Conservation (phyloP, 306 rosid genomes). For the Macrotyloma uniflorum region DNA sequence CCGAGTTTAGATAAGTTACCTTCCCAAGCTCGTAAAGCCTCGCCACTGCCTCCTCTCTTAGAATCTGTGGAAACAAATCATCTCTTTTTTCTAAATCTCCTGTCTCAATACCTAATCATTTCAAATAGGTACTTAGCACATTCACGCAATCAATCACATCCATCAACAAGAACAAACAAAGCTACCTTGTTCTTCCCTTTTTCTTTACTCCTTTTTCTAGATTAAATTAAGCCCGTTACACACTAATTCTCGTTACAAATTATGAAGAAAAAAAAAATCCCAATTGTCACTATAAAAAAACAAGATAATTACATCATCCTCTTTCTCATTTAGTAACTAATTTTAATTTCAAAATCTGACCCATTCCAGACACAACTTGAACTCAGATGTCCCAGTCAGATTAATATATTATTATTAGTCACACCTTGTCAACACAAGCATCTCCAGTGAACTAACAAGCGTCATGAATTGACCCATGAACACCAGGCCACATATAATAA, state of each 20-base stretch:
- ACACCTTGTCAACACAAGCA: slow-evolving; percentile 17
- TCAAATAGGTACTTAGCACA: slow-evolving; percentile 41
- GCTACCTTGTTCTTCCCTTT: neutral
- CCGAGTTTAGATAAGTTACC: slow-evolving; percentile 49
- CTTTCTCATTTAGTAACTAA: neutral
- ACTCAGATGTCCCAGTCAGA: slow-evolving; percentile 7
- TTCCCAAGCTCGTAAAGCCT: slow-evolving; percentile 78
- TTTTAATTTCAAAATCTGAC: neutral
- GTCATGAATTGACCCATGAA: slow-evolving; percentile 18
- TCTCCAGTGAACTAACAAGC: neutral
- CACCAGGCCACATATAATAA: neutral
- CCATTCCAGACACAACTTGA: neutral
- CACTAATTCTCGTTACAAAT: neutral
- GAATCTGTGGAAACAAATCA: slow-evolving; percentile 69
- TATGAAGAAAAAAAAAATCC: neutral
- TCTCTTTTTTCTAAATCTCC: slow-evolving; percentile 59
- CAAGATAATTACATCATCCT: slow-evolving; percentile 16
- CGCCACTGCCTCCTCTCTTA: slow-evolving; percentile 83
- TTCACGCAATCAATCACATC: slow-evolving; percentile 21
- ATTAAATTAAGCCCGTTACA: neutral
- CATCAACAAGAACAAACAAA: slow-evolving; percentile 13
- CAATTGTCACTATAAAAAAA: neutral
- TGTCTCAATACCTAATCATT: slow-evolving; percentile 54
- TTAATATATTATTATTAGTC: slow-evolving; percentile 10
- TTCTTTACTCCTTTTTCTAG: neutral